These are phyloP conservation scores for Fusarium dimerum DNA, from an alignment of 2,329 filamentous ascomycete genomes.

Conservation along the genomic window DNA sequence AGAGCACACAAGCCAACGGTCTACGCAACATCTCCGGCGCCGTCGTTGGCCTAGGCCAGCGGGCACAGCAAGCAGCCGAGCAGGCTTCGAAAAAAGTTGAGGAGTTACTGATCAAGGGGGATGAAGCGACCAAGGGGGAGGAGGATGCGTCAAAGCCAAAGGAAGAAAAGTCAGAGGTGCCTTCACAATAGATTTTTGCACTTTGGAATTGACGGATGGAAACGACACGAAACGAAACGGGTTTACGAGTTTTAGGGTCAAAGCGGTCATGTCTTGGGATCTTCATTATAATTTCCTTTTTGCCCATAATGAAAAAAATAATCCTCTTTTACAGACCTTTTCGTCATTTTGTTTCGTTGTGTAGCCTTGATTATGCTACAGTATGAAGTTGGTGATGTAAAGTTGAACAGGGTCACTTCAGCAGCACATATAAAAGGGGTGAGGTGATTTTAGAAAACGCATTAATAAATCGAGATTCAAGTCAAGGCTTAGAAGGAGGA, in stretches of 20 bases:
- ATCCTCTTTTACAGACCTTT: not conserved
- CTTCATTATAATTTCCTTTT: slow-evolving; percentile 17
- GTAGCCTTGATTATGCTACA: not conserved
- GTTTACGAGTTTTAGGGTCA: slow-evolving; percentile 21
- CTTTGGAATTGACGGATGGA: slow-evolving; percentile 11
- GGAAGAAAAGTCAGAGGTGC: slow-evolving; percentile 4
- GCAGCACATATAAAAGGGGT: too few species aligned
- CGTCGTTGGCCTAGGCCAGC: slow-evolving; percentile 35
- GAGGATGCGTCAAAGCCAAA: slow-evolving; percentile 14
- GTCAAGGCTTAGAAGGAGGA: not conserved
- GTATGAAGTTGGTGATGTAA: not conserved
- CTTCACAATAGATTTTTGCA: slow-evolving; percentile 15
- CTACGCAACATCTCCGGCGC: slow-evolving; percentile 43
- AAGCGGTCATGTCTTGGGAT: slow-evolving; percentile 26
- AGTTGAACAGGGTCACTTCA: too few species aligned
- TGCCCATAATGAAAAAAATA: slow-evolving; percentile 10
- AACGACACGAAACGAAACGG: slow-evolving; percentile 21
- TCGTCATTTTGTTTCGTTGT: not conserved
- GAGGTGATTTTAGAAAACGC: not conserved
- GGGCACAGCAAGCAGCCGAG: slow-evolving; percentile 26
- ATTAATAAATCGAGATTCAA: not conserved
- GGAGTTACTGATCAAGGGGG: slow-evolving; percentile 10
- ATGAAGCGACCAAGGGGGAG: slow-evolving; percentile 15
- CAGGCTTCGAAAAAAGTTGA: slow-evolving; percentile 23
- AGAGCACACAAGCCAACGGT: slow-evolving; percentile 41